Evolutionary conservation across 352 stramenopile genomes (phyloP), one percentile per base, ranked within the genome.

Genomic region (Phytophthora fragariae): DNA sequence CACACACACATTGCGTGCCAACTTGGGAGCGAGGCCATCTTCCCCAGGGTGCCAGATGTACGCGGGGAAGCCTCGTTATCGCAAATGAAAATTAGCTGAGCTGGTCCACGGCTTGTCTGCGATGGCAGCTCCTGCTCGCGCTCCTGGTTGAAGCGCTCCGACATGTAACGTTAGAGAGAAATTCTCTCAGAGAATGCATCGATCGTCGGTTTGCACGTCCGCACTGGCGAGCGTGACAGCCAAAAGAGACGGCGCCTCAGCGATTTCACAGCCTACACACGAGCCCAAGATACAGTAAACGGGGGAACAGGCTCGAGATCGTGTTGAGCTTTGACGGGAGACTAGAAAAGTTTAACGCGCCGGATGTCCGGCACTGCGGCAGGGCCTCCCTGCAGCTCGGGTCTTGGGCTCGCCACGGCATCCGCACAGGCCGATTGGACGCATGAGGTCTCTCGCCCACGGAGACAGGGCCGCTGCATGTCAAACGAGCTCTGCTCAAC

Each of bases 211-310:
- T 61, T 58, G 49, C 35, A 58, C 50, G 58, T 67, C 65, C 19
- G 21, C 49, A 14, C 10, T 9, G 10, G 10, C 21, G 49, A 50
- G 39, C 14, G 39, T 47, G 15, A 5, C 21, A 54, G 49, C 19
- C 19, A 29, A 55, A 31, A 53, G 46, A 53, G 49, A 17, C 49
- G 49, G 49, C 49, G 50, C 46, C 57, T 59, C 39, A 72, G 12
- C 58, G 58, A 52, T 69, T 50, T 73, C 66, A 73, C 57, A 69
- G 66, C 59, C 66, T 73, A 37, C 57, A 68, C 41, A 31, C 59
- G 59, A 66, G 65, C 57, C 10, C 49, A 17, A 6, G 21, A 61
- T 65, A 21, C 19, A 21, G 19, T 21, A 35, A 67, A 53, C 66
- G 57, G 19, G 15, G 50, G 12, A 67, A 65, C 54, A 33, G 31